Conservation (phyloP, 257 asterid species). For the Petrea volubilis region DNA sequence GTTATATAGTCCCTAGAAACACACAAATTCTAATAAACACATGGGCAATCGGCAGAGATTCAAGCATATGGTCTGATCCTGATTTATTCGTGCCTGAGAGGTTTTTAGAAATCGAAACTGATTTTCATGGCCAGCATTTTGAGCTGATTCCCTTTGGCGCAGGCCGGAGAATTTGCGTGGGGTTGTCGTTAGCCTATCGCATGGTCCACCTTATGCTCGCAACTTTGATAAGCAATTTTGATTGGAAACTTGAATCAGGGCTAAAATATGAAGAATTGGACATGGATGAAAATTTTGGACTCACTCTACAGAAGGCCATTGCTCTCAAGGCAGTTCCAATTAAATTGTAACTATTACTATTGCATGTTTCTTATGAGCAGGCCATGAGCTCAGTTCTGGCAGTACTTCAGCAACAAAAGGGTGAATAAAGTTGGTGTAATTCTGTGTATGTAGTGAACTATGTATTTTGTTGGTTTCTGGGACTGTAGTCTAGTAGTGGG, state of each 20-base stretch:
- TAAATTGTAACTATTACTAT: background rate
- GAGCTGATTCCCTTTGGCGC: slow-evolving; percentile 2
- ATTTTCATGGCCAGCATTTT: slow-evolving; percentile 26
- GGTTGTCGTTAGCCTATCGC: slow-evolving; percentile 27
- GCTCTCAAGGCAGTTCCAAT: slow-evolving; percentile 21
- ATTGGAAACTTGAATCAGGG: slow-evolving; percentile 28
- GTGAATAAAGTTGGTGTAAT: no score
- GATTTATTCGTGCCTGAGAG: slow-evolving; percentile 26
- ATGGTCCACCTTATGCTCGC: slow-evolving; percentile 30
- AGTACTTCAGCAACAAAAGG: no score
- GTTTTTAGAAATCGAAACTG: slow-evolving; percentile 21
- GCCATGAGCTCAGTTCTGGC: no score
- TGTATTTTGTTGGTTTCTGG: no score
- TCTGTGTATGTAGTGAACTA: no score
- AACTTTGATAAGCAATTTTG: slow-evolving; percentile 18
- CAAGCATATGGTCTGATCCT: slow-evolving; percentile 24
- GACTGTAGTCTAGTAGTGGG: no score
- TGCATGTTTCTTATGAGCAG: no score
- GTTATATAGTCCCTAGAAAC: slow-evolving; percentile 14
- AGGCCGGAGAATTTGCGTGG: slow-evolving; percentile 34
- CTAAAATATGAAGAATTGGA: slow-evolving; percentile 13
- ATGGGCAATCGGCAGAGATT: slow-evolving; percentile 30
- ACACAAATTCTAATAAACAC: slow-evolving; percentile 16
- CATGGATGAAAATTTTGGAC: slow-evolving; percentile 27
- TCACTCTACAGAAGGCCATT: slow-evolving; percentile 20